Base-by-base conservation (phyloP, 2,329 filamentous ascomycete species). In the Calonectria pauciramosa region DNA sequence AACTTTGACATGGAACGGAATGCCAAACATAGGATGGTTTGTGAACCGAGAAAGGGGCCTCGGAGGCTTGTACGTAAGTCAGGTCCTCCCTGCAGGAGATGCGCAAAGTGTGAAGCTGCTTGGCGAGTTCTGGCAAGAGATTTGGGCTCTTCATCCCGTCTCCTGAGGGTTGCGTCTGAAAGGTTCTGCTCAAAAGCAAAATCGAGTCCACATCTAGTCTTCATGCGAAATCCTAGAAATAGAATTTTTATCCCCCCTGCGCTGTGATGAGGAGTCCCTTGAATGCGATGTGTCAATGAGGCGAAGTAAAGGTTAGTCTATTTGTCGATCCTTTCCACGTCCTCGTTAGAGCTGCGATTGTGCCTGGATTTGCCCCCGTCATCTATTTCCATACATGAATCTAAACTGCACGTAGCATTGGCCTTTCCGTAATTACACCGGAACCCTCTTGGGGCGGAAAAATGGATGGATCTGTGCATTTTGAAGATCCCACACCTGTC, bases 1-100 rank as follows among this genome's bases (percentile, higher is more conserved):
- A n/a, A 73, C 71, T 30, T 38, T 73, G 26, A 63, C 71, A 7
- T 73, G 71, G 71, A 73, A 73, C 52, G 66, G 71, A 49, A 73
- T 73, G 71, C 71, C 71, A 13, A 73, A 73, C 28, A 73, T 73
- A 36, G 66, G 71, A n/a, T 73, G 71, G 71, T 73, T 56, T 41
- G 59, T 73, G 5, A 69, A 73, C 28, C 65, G 71, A 30, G 56
- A 73, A 14, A 44, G 28, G 23, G 66, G 38, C 20, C 59, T 64
- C 16, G 71, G 71, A n/a, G 56, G 65, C 4, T 16, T 73, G 10
- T 73, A 73, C 26, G 56, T 65, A n/a, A 73, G 71, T 66, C 71
- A 73, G 32, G 56, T 73, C 5, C 66, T 73, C n/a, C 71, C 71
- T 36, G 32, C 71, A 14, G 71, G 52, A 38, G 71, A 73, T 26